These are phyloP conservation scores for Porphyrellus cyaneotinctus DNA, from an alignment of 768 basidiomycete genomes.

Conservation along the genomic window DNA sequence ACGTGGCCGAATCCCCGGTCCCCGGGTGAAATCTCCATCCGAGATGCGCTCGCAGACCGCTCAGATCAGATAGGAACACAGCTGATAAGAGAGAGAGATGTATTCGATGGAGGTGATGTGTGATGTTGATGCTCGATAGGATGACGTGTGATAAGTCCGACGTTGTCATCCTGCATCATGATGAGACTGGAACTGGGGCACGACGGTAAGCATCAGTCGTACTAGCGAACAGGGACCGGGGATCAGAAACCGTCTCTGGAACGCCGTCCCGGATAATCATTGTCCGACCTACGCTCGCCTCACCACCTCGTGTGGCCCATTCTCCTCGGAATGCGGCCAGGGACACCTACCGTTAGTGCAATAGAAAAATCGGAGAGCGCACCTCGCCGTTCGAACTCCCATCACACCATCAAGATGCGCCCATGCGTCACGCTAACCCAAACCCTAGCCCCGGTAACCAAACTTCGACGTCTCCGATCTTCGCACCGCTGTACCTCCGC, in stretches of 20 bases:
- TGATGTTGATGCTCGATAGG: conserved; percentile 1
- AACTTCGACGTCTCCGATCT: neutral
- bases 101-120: neutral
- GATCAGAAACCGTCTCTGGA: neutral
- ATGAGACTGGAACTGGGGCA: neutral
- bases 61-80: neutral
- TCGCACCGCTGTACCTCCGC: neutral
- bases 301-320: neutral
- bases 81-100: neutral
- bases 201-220: neutral
- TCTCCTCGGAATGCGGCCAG: neutral
- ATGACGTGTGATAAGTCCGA: neutral
- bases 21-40: neutral
- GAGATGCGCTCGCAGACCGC: neutral
- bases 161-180: neutral
- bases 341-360: neutral
- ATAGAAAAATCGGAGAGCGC: neutral
- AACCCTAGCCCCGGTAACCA: neutral
- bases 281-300: neutral
- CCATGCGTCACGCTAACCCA: neutral
- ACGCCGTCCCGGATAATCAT: neutral
- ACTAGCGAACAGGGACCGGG: neutral
- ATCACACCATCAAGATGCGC: conserved; percentile 1
- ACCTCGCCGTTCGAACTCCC: neutral
- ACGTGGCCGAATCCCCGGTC: conserved; percentile 1